Percentiles rank a stretch among this genome's conserved stretches.
Evolutionary conservation across 2,329 filamentous ascomycete genomes (phyloP).

Genomic region (Cryphonectria nitschkei): DNA sequence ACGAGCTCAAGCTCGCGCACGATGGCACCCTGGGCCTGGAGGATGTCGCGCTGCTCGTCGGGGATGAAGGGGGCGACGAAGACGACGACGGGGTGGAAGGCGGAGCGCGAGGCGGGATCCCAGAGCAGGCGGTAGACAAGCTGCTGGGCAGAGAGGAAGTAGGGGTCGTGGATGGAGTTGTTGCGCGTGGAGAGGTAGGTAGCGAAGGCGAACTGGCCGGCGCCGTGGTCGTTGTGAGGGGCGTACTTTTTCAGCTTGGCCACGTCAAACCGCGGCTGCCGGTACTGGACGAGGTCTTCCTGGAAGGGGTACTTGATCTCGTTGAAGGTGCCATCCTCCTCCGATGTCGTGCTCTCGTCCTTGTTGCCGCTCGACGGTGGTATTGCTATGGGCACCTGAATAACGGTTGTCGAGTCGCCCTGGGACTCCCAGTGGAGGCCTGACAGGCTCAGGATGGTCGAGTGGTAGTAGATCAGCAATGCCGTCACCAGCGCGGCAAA

Average conservation of each 20-base stretch:
- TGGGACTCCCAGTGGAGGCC: not conserved
- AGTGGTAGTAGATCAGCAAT: constrained; percentile 25
- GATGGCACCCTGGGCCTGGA: constrained; percentile 24
- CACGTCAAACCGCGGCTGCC: constrained; percentile 20
- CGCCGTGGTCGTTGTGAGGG: constrained; percentile 26
- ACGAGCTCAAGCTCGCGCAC: constrained; percentile 28
- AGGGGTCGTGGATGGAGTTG: constrained; percentile 26
- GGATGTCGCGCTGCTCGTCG: constrained; percentile 26
- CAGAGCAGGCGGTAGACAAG: constrained; percentile 28
- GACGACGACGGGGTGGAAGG: constrained; percentile 21
- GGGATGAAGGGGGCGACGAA: constrained; percentile 30
- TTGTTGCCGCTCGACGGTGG: not conserved
- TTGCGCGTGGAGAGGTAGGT: constrained; percentile 29
- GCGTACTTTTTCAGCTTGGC: constrained; percentile 25
- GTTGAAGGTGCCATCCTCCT: constrained; percentile 18
- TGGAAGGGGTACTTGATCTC: constrained; percentile 27
- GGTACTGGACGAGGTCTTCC: constrained; percentile 22
- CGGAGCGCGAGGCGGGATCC: constrained; percentile 26
- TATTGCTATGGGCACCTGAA: constrained; percentile 15
- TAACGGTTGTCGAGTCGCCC: constrained; percentile 3
- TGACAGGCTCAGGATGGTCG: constrained; percentile 15
- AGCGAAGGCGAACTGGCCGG: constrained; percentile 25
- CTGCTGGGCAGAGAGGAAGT: constrained; percentile 29
- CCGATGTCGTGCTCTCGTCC: not conserved
- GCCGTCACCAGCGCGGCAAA: constrained; percentile 26